Evolutionary conservation across 331 rosid species (phyloP).

Genomic region (Acacia concinna): DNA sequence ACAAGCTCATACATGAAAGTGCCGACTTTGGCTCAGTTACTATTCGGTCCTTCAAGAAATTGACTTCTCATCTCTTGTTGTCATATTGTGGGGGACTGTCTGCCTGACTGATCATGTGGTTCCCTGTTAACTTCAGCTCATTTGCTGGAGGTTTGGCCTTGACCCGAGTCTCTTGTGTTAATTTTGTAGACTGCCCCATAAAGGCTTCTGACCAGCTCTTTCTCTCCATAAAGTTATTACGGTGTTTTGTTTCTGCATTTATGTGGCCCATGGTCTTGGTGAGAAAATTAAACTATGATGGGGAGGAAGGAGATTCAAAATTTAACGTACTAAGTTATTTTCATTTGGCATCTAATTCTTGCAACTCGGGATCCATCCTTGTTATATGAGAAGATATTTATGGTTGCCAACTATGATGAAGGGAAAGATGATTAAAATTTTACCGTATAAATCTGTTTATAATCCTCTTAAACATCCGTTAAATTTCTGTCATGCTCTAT

Average conservation of each 20-base stretch:
- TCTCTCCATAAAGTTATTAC: not conserved
- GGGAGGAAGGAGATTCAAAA: conserved; percentile 10
- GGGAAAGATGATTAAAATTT: conserved; percentile 9
- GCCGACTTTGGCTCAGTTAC: not conserved
- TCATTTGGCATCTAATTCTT: conserved; percentile 18
- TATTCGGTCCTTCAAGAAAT: not conserved
- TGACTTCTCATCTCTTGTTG: not conserved
- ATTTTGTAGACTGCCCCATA: too few species aligned
- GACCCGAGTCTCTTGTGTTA: not conserved
- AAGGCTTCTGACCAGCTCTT: not conserved
- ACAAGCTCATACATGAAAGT: not conserved
- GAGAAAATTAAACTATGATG: conserved; percentile 5
- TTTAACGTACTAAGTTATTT: not conserved
- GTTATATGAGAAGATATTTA: conserved; percentile 76
- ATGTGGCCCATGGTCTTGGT: not conserved
- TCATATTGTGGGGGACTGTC: not conserved
- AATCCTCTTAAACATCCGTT: not conserved
- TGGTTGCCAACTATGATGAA: conserved; percentile 44
- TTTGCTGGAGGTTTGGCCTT: not conserved
- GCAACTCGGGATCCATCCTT: conserved; percentile 71
- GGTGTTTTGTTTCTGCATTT: conserved; percentile 13
- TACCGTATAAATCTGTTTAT: not conserved
- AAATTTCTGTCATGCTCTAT: not conserved
- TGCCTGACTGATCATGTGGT: not conserved
- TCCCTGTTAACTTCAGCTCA: not conserved